phyloP scores from a whole-genome alignment of 2,329 filamentous ascomycete species.

The Ophiostoma perfectum region DNA sequence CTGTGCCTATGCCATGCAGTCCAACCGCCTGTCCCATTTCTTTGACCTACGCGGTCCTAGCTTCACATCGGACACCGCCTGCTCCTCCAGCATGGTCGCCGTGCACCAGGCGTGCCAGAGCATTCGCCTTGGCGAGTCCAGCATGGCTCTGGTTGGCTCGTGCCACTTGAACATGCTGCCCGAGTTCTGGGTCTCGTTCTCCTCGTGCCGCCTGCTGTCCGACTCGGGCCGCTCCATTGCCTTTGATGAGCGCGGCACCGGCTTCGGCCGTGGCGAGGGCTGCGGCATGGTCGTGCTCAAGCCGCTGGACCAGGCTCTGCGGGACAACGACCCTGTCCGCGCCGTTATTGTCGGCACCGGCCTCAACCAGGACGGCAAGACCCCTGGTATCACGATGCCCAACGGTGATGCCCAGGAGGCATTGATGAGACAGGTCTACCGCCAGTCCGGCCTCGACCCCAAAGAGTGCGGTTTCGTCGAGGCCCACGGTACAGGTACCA shows the following conservation, averaged over 20 bases:
- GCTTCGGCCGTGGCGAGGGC: constrained; percentile 55
- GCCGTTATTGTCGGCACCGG: constrained; percentile 45
- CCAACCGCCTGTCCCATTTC: constrained; percentile 36
- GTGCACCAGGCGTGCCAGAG: constrained; percentile 32
- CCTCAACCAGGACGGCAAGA: constrained; percentile 48
- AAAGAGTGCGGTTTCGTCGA: constrained; percentile 45
- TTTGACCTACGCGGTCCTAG: constrained; percentile 36
- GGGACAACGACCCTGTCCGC: constrained; percentile 44
- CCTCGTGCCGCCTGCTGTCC: constrained; percentile 39
- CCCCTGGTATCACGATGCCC: constrained; percentile 51
- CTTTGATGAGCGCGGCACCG: constrained; percentile 48
- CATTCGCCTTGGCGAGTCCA: constrained; percentile 28
- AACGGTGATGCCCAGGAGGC: constrained; percentile 41
- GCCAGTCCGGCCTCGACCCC: constrained; percentile 38
- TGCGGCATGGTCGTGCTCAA: constrained; percentile 48
- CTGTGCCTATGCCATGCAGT: constrained; percentile 29
- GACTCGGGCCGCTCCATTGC: constrained; percentile 41
- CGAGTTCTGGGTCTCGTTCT: constrained; percentile 25
- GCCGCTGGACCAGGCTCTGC: constrained; percentile 44
- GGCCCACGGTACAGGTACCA: constrained; percentile 39
- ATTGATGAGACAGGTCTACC: constrained; percentile 43
- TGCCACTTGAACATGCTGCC: constrained; percentile 34
- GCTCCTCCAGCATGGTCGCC: constrained; percentile 35
- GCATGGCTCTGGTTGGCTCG: constrained; percentile 32
- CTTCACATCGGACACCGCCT: constrained; percentile 37